Percentiles rank a stretch among this genome's conserved stretches.
Conservation (phyloP, 805 yeast species). For the Metschnikowia amazonensis region DNA sequence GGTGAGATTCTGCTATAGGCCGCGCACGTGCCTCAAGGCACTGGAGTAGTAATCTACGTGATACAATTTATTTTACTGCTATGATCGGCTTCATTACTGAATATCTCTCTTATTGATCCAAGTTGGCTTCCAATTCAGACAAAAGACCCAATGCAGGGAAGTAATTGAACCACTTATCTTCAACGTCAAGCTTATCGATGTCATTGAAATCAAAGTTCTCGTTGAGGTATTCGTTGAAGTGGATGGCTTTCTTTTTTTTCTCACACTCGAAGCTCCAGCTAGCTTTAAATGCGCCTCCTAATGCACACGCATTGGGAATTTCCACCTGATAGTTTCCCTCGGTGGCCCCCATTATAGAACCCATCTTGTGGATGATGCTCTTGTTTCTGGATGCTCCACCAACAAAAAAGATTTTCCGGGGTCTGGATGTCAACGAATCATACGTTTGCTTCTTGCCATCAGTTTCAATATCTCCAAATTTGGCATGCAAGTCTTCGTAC, state of each 20-base stretch:
- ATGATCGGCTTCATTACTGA: not conserved
- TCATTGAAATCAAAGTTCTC: slow-evolving; percentile 41
- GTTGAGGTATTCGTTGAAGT: slow-evolving; percentile 40
- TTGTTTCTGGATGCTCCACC: slow-evolving; percentile 82
- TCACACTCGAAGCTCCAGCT: slow-evolving; percentile 58
- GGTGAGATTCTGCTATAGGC: not conserved
- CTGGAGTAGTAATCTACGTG: too few species aligned
- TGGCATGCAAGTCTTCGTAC: slow-evolving; percentile 25
- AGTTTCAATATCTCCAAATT: slow-evolving; percentile 43
- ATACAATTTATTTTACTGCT: not conserved
- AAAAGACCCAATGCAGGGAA: slow-evolving; percentile 51
- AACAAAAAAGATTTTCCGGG: slow-evolving; percentile 71
- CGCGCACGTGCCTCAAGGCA: not conserved
- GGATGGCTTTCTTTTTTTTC: slow-evolving; percentile 31
- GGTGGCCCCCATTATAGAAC: slow-evolving; percentile 64
- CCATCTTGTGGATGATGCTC: slow-evolving; percentile 65
- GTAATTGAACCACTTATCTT: slow-evolving; percentile 46
- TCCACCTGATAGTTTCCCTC: slow-evolving; percentile 68
- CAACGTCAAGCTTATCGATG: slow-evolving; percentile 39
- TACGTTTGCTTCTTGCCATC: slow-evolving; percentile 48
- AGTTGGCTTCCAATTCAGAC: slow-evolving; percentile 40
- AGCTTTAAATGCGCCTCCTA: slow-evolving; percentile 88
- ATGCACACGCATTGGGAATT: slow-evolving; percentile 85
- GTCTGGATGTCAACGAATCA: slow-evolving; percentile 48
- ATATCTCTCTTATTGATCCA: slow-evolving; percentile 8